phyloP scores from a whole-genome alignment of 2,329 filamentous ascomycete species.

The Trichoderma pleuroti region DNA sequence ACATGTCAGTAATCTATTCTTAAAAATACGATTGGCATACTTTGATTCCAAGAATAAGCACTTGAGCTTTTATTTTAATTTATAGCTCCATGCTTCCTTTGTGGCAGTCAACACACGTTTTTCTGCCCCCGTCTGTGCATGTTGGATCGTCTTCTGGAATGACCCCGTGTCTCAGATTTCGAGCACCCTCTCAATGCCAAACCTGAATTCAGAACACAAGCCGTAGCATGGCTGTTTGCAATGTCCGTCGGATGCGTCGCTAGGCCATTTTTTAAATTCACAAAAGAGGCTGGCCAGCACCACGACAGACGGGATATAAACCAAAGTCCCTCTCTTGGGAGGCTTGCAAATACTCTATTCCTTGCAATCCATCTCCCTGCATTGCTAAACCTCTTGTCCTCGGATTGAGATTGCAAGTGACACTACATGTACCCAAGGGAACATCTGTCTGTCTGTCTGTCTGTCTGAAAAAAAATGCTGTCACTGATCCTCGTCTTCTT shows the following conservation, averaged over 20 bases:
- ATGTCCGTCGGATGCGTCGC: background rate
- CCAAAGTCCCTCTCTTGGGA: background rate
- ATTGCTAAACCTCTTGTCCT: background rate
- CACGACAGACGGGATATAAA: background rate
- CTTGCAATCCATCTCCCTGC: background rate
- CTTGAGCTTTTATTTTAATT: background rate
- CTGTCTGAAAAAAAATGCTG: background rate
- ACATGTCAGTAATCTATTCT: background rate
- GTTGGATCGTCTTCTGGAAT: background rate
- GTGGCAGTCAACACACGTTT: background rate
- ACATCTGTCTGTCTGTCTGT: background rate
- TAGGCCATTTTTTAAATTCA: background rate
- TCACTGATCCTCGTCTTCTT: slow-evolving; percentile 21
- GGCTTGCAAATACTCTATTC: background rate
- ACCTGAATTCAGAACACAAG: background rate
- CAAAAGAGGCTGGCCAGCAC: background rate
- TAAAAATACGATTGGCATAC: background rate
- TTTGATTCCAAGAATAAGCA: background rate
- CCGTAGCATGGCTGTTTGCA: background rate
- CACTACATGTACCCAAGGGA: background rate
- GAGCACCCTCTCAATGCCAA: background rate
- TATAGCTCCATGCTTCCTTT: background rate
- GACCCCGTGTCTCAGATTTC: slow-evolving; percentile 5
- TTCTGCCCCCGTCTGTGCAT: background rate
- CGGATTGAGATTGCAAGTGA: background rate